Evolutionary conservation across 1,284 basidiomycete genomes (phyloP), one percentile per base, ranked within the genome.

Genomic region (Tilletia indica): DNA sequence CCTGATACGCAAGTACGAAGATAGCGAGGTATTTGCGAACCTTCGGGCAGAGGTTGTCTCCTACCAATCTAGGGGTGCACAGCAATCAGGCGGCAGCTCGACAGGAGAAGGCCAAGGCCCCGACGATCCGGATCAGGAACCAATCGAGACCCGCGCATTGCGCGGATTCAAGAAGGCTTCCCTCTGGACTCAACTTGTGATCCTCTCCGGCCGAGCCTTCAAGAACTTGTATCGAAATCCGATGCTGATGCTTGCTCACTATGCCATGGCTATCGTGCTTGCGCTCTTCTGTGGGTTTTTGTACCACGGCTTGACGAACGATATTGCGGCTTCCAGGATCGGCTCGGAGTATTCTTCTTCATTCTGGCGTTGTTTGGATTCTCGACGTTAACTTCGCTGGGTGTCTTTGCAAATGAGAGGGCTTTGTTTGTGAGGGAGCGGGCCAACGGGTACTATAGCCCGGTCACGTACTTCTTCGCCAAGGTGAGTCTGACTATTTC

Each of bases 391-490:
- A 94, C 94, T 3, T 96, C 94, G 73, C 86, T 98, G 69, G 92
- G 93, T 6, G 86, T 97, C 66, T 98, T 98, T 83, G 92, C 94
- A 4, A 93, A 93, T 79, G 96, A 99, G 84, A 89, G 96, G 21
- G 91, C 97, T 74, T 85, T 98, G 56, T 99, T 97, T 86, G 97
- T 97, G 89, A 89, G 96, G 31, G 96, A 99, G 86, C 93, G 94
- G 76, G 90, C 95, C 0, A 99, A 99, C 78, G 94, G 95, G 4
- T 99, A 99, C 85, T 98, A 99, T 84, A 92, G 92, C 0, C 92
- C 96, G 0, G 90, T 94, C 80, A 95, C 94, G 2, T 99, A 98
- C 87, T 98, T 99, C 85, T 87, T 92, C 0, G 93, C 94, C 73
- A 98, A 97, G 88, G 91, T 88, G 74, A 48, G 58, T 64, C 34